Evolutionary conservation across 306 rosid species (phyloP).

Genomic region (Fagus sylvatica): DNA sequence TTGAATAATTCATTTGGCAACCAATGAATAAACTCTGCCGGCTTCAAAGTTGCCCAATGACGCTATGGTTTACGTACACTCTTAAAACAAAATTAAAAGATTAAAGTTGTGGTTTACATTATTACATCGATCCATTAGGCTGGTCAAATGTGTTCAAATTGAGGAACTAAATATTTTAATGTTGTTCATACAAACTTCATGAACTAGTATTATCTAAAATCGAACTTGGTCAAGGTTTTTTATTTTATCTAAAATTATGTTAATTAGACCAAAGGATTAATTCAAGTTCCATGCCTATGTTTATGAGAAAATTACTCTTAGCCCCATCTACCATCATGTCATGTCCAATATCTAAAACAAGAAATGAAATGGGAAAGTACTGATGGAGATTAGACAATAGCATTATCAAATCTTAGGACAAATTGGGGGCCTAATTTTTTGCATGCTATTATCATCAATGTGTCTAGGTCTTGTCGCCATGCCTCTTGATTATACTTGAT

Average conservation of each 20-base stretch:
- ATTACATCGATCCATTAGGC: neutral
- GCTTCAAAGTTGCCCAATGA: neutral
- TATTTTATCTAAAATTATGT: neutral
- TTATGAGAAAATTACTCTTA: neutral
- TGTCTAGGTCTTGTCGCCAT: constrained; percentile 5
- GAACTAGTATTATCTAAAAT: neutral
- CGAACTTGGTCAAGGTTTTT: no score
- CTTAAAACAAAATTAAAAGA: neutral
- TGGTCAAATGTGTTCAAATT: neutral
- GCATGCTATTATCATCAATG: constrained; percentile 7
- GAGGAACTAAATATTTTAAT: neutral
- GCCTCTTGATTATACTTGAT: constrained; percentile 7
- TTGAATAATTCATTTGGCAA: neutral
- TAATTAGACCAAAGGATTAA: neutral
- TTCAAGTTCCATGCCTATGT: neutral
- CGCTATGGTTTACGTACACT: neutral
- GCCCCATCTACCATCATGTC: neutral
- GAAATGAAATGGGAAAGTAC: neutral
- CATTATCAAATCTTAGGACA: neutral
- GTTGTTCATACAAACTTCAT: neutral
- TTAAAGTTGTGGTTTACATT: neutral
- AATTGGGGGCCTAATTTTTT: neutral
- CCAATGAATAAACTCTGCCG: neutral
- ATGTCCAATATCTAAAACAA: neutral
- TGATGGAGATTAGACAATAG: neutral